Base-by-base conservation (phyloP, 2,329 filamentous ascomycete species). In the Pyricularia grisea region DNA sequence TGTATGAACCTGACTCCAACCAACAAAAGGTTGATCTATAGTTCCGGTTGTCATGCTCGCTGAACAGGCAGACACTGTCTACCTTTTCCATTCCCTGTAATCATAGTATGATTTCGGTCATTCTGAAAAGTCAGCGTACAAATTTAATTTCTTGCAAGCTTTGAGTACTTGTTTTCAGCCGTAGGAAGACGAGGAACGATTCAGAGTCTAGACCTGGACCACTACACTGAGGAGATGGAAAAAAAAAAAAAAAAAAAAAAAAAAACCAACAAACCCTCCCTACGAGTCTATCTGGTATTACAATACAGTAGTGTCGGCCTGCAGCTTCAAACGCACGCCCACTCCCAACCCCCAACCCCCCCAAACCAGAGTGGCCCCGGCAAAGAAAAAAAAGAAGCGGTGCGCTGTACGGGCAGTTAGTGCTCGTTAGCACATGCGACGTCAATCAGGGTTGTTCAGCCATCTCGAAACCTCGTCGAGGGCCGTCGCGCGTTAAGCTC, bases 401-500 rank as follows among this genome's bases (percentile, higher is more conserved):
- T 50, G 42, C 42, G 42, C 42, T 50, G 42, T 50, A 36, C 10
- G 33, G 33, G 12, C 33, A 66, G 36, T 60, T 68, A 69, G 69
- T 72, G 69, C 72, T 74, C 17, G 42, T 50, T 50, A 73, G 71
- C 77, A 76, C 77, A 80, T 83, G 81, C 82, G 78, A 81, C 81
- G 79, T 77, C 76, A 80, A 81, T 81, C 82, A 82, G 80, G 80
- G 78, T 79, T 77, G 76, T 76, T 77, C 74, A 76, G 77, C 75
- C 78, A 76, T 78, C 78, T 78, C 79, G 77, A 79, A 79, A 79
- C 78, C 73, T 70, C 67, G 72, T 69, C 73, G 73, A 76, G 75
- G 72, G 17, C 31, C 74, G 73, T 75, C 73, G 73, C 74, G 74
- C 72, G 72, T 75, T 73, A 74, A 77, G 76, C 77, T 76, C 75